These are phyloP conservation scores for Camelina laxa DNA, from an alignment of 345 rosid species.

Conservation along the genomic window DNA sequence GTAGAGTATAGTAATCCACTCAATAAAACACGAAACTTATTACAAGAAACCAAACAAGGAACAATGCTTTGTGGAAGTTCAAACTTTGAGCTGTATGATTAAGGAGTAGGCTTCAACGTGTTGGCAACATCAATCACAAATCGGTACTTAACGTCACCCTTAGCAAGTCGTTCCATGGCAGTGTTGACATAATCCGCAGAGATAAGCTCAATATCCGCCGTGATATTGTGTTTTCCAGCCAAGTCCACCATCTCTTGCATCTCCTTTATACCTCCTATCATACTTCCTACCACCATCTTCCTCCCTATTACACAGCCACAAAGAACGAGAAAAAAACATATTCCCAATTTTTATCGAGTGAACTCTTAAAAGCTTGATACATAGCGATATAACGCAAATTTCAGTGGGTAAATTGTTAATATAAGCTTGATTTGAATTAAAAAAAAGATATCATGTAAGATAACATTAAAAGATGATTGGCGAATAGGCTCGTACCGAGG, in stretches of 20 bases:
- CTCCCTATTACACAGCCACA: constrained; percentile 43
- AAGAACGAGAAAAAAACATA: no score
- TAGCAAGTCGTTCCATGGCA: constrained; percentile 53
- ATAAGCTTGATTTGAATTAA: background rate
- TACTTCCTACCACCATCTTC: constrained; percentile 53
- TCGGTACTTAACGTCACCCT: constrained; percentile 58
- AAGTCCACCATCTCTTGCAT: constrained; percentile 65
- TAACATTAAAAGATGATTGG: background rate
- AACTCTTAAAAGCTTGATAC: no score
- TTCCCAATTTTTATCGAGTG: background rate
- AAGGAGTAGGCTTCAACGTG: constrained; percentile 43
- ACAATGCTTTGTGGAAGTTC: background rate
- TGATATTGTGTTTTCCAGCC: constrained; percentile 54
- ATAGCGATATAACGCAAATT: no score
- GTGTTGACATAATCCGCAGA: constrained; percentile 56
- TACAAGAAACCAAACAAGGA: constrained; percentile 11
- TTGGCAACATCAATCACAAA: constrained; percentile 66
- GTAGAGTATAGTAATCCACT: background rate
- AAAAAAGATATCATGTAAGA: background rate
- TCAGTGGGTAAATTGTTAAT: no score
- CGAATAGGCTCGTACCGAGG: constrained; percentile 43
- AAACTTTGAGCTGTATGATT: background rate
- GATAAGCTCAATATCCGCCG: constrained; percentile 60
- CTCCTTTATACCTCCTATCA: constrained; percentile 60
- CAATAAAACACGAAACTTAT: constrained; percentile 3